Evolutionary conservation across 768 basidiomycete genomes (phyloP).

Genomic region (Naematelia encephala): DNA sequence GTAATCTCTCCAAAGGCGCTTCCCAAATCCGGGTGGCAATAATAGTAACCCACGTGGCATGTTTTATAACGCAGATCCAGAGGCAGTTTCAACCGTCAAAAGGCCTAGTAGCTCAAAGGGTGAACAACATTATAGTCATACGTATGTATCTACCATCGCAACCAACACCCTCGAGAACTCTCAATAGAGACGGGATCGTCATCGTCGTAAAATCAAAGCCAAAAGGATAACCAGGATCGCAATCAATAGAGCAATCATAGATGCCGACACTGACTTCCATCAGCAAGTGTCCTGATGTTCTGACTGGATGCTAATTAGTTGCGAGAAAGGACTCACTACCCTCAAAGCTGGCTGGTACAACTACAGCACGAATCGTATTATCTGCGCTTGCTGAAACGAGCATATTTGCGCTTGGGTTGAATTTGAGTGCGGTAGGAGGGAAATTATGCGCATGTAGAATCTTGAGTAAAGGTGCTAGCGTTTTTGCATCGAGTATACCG

Average conservation of each 20-base stretch:
- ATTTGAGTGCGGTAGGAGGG: constrained; percentile 81
- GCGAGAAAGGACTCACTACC: constrained; percentile 40
- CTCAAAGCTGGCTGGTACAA: constrained; percentile 58
- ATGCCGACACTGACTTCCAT: constrained; percentile 14
- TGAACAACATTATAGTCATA: background rate
- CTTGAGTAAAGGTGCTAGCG: constrained; percentile 73
- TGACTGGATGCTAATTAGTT: background rate
- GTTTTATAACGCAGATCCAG: no score
- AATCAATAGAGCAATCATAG: constrained; percentile 16
- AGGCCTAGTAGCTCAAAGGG: no score
- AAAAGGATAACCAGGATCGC: constrained; percentile 23
- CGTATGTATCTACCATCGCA: background rate
- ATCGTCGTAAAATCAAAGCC: constrained; percentile 11
- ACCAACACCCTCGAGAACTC: background rate
- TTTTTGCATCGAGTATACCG: constrained; percentile 74
- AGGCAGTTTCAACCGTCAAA: no score
- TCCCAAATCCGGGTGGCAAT: background rate
- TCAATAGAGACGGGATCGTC: background rate
- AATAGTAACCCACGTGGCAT: background rate
- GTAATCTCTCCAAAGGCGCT: no score
- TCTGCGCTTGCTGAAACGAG: constrained; percentile 89
- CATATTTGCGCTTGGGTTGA: constrained; percentile 76
- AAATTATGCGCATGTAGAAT: constrained; percentile 95
- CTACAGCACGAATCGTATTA: constrained; percentile 74
- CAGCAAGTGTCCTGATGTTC: no score